Evolutionary conservation across 495 filamentous ascomycete genomes (phyloP), one percentile per base, ranked within the genome.

Genomic region (Penicillium arizonense): DNA sequence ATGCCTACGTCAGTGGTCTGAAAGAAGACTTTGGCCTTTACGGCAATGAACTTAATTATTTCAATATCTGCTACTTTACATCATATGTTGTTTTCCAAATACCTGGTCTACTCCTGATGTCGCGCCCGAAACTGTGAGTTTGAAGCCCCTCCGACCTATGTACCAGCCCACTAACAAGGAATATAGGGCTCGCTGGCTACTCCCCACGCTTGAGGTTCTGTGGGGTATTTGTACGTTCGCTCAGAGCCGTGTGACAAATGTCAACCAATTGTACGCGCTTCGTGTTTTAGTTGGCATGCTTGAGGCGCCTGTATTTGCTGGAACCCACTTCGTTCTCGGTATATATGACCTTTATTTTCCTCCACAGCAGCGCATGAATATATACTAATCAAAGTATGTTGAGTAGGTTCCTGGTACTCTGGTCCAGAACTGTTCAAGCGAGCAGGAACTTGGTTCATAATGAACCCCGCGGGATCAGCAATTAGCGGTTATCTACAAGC

Each of bases 1-100:
- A 77, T 69, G 77, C 77, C 38, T 82, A 77, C 48, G 69, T 83
- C 1, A 82, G 76, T 21, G 81, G 81, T 1, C 80, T 84, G 65
- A 83, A 85, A 47, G 82, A 85, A 52, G 81, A 83, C 44, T 70
- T 86, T 13, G 56, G 65, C 12, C 68, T 87, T n/a, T 73, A 77
- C 33, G 80, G 82, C 3, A 81, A 79, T 43, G 64, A 87, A 56
- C 56, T 75, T n/a, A 73, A 73, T 37, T 72, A 76, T 52, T 68
- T 68, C 50, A 67, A 73, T 59, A 50, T 74, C 16, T 73, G 70
- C 52, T 73, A 73, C 33, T 71, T 56, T 38, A 67, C 67, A 3
- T 61, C 69, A 46, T 73, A 73, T 46, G 68, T 73, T n/a, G 54
- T 73, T 4, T 73, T 73, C 23, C 70, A 73, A 41, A 63, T 73